phyloP scores from a whole-genome alignment of 2,329 filamentous ascomycete genomes.

The Acephala macrosclerotiorum region DNA sequence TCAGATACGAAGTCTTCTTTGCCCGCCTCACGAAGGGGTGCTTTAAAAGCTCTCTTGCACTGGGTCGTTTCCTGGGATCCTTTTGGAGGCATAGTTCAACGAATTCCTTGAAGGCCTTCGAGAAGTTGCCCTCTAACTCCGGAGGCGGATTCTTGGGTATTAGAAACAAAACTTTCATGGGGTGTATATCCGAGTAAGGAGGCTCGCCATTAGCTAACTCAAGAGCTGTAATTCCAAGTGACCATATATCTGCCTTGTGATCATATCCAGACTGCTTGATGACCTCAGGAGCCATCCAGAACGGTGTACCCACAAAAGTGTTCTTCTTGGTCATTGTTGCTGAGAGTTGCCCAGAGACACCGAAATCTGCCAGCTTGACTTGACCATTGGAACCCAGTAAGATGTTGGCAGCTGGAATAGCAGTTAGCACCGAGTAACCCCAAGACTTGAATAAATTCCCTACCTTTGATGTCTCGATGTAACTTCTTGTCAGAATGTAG shows the following conservation, averaged over 20 bases:
- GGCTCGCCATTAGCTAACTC: constrained; percentile 92
- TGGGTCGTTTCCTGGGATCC: constrained; percentile 87
- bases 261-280: constrained; percentile 99
- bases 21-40: constrained; percentile 91
- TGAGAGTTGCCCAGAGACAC: constrained; percentile 93
- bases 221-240: constrained; percentile 90
- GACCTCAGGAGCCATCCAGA: constrained; percentile 99
- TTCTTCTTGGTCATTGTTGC: constrained; percentile 99
- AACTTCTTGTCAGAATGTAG: constrained; percentile 95
- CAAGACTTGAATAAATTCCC: constrained; percentile 32
- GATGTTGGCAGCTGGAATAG: constrained; percentile 82
- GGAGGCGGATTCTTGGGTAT: constrained; percentile 96
- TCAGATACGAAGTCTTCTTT: constrained; percentile 96
- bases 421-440: constrained; percentile 17
- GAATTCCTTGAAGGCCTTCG: constrained; percentile 84
- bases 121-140: constrained; percentile 80
- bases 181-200: constrained; percentile 94
- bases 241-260: constrained; percentile 98
- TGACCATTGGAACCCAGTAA: constrained; percentile 89
- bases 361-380: constrained; percentile 97
- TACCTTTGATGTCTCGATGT: constrained; percentile 95
- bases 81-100: constrained; percentile 84
- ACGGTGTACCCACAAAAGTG: constrained; percentile 96
- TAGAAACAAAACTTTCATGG: constrained; percentile 97
- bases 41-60: constrained; percentile 84